Base-by-base conservation (phyloP, 306 rosid species). In the Trifolium dubium region DNA sequence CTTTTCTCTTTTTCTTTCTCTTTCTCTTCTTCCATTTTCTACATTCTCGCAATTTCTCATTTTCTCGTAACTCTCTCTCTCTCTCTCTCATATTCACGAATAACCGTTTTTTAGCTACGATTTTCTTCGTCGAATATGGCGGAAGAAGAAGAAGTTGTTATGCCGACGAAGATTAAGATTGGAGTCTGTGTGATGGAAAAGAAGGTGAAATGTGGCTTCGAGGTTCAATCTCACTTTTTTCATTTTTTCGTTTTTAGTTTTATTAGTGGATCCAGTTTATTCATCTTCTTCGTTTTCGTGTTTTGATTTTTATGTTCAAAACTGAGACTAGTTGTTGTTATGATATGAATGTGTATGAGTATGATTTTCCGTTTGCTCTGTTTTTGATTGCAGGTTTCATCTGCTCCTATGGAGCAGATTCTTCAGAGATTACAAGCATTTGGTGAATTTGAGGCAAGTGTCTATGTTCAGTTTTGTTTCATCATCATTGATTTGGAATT, bases 161-260 rank as follows among this genome's bases (percentile, higher is more conserved):
- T 41, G 60, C 53, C 41, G 76, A 77, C 61, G 82, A 91, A 88
- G 86, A 80, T 91, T 32, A 86, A 46, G 84, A 77, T 93, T 87
- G 98, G 98, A 74, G 98, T 93, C 0, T 93, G 98, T 78, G 98
- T 93, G 70, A 93, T 93, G 98, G 96, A 90, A 88, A 93, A 93
- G 98, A 93, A 93, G 98, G 98, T 93, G 93, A 93, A 93, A 91
- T 83, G 97, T 88, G 92, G 89, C 87, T 68, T 81, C 77, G 90
- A 88, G 93, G 89, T 88, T 76, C 89, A 69, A 69, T 82, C 83
- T 79, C 79, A 67, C 6, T 30, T 73, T 73, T 17, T 54, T 46
- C 14, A 5, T 31, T 61, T n/a, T 34, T 44, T 31, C 10, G 5
- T 3, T 44, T 44, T 12, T 12, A 0, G 6, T 12, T 8, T 5